Base-by-base conservation (phyloP, 352 stramenopile species). In the Pythium sp. region DNA sequence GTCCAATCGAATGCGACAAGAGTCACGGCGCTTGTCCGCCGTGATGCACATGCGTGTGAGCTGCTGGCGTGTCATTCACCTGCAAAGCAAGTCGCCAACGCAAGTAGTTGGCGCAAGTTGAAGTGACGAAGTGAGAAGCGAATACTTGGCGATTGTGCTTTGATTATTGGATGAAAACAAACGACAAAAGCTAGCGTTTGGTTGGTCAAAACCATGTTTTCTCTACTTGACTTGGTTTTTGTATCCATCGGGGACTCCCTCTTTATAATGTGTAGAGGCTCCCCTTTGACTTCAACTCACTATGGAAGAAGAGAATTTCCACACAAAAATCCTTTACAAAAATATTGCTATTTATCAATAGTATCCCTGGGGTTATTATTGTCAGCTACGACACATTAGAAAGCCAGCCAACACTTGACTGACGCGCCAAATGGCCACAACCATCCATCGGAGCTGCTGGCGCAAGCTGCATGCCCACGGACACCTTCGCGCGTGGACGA, bases 381-480 rank as follows among this genome's bases (percentile, higher is more conserved):
- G 30, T 32, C 2, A 3, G 3, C 3, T 32, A 32, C 30, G 30
- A 5, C 30, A 32, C 30, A 5, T 32, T 47, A 49, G 26, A 43
- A 54, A 43, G 15, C 24, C 41, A 28, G 6, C 36, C 36, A 64
- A 57, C 59, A 26, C 41, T 49, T 66, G 26, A 58, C 60, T 58
- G 60, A 58, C 46, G 46, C 20, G 43, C 46, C 38, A 49, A 66
- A 66, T 66, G 60, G 46, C 26, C 59, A 65, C 59, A 55, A 55
- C 60, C 60, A 66, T 66, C 28, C 60, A 66, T 66, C 60, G 60
- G n/a, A 30, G 60, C 60, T 65, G 28, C 46, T 58, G 26, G 60
- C 47, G 30, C 22, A 41, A 51, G 46, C 47, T 43, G 34, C 60
- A 57, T 66, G 24, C 58, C 24, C 36, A 26, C 43, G 24, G 58